Base-by-base conservation (phyloP, 78 protist species). In the Dictyostelium brefeldianum region DNA sequence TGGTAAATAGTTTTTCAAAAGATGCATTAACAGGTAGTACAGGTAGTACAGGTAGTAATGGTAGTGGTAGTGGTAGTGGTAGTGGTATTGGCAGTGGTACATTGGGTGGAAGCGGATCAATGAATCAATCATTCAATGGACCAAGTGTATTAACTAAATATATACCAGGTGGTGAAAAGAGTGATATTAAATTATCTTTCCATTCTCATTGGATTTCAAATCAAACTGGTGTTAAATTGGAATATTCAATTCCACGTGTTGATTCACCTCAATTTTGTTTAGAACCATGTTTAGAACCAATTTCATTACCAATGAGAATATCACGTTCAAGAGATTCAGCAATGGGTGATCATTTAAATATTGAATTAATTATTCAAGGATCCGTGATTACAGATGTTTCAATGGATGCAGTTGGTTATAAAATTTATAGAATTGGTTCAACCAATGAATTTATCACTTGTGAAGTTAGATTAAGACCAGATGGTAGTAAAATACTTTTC, bases 161-260 rank as follows among this genome's bases (percentile, higher is more conserved):
- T 67, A 6, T 67, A 31, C 75, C 75, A 67, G 75, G 75, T 31
- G 75, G 75, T 67, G 75, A 31, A 67, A 67, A 67, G 48, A 31
- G 9, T 31, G 75, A 67, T 31, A 67, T 9, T 31, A 67, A 67
- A 31, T 11, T 31, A 29, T 31, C 78, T 1, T 87, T 74, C 64
- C 93, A 87, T 78, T 87, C 93, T 47, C 93, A 87, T 77, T 87
- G 93, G 93, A 59, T 87, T 51, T 43, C 53, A 48, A 87, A 87
- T 64, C 75, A 64, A 31, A 87, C 93, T 12, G 93, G 93, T 41
- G 17, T 41, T 3, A 36, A 18, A 3, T 43, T 87, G 1, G 84
- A 65, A 48, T 87, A 87, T 50, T 29, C 46, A 18, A 67, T 77
- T 5, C 77, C 84, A 80, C 46, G 50, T 7, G 50, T 67, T 74